These are phyloP conservation scores for Elasticomyces elasticus DNA, from an alignment of 495 filamentous ascomycete genomes.

Conservation along the genomic window DNA sequence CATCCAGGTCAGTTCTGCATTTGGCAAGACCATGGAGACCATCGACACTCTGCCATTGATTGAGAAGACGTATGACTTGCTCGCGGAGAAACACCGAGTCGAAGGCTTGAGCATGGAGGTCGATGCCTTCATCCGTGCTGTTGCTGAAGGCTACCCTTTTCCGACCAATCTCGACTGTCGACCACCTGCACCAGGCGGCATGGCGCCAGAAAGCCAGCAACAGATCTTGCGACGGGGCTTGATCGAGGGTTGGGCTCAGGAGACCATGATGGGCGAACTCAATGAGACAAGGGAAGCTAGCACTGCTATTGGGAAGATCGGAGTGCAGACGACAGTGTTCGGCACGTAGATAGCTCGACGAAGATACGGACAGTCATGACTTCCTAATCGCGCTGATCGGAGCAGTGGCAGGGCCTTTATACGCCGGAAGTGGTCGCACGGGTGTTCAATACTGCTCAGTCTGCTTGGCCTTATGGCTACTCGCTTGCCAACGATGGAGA, in stretches of 20 bases:
- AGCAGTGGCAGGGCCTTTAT: too few relatives aligned
- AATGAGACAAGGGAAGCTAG: slow-evolving; percentile 4
- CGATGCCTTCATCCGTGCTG: slow-evolving; percentile 35
- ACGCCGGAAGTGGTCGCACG: not conserved
- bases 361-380: not conserved
- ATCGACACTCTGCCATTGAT: slow-evolving; percentile 41
- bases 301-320: slow-evolving; percentile 1
- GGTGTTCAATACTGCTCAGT: not conserved
- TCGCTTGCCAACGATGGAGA: too few relatives aligned
- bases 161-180: slow-evolving; percentile 46
- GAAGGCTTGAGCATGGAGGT: slow-evolving; percentile 30
- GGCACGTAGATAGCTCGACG: not conserved
- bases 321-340: slow-evolving; percentile 3
- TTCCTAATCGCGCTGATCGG: too few relatives aligned
- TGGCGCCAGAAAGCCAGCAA: slow-evolving; percentile 48
- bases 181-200: slow-evolving; percentile 40
- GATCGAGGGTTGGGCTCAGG: slow-evolving; percentile 31
- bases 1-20: slow-evolving; percentile 44
- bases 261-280: slow-evolving; percentile 32
- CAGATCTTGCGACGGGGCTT: slow-evolving; percentile 39
- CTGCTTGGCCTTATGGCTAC: too few relatives aligned
- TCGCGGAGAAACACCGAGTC: slow-evolving; percentile 27
- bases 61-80: slow-evolving; percentile 33
- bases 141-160: slow-evolving; percentile 49
- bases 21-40: slow-evolving; percentile 51